A percentile compares a stretch with the other conserved stretches of the same genome.
phyloP scores from a whole-genome alignment of 768 basidiomycete genomes.

The Baorangia bicolor region DNA sequence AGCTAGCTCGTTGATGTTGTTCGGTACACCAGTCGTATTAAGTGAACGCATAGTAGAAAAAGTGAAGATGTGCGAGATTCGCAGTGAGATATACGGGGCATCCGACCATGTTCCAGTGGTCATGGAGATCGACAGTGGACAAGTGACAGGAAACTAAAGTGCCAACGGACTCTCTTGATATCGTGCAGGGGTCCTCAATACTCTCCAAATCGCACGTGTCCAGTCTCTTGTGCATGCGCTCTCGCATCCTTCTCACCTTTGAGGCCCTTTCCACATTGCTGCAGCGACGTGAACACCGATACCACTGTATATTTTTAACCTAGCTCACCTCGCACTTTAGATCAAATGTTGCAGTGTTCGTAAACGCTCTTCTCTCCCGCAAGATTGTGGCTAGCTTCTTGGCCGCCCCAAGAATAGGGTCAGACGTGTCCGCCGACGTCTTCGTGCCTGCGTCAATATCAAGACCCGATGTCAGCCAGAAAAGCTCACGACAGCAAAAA shows the following conservation, averaged over 20 bases:
- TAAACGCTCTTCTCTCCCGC: conserved; percentile 77
- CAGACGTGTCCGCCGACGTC: conserved; percentile 39
- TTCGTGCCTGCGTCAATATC: conserved; percentile 23
- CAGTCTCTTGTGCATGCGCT: conserved; percentile 82
- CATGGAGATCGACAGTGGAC: conserved; percentile 61
- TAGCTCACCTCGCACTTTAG: conserved; percentile 77
- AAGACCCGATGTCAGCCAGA: conserved; percentile 9
- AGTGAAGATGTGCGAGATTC: conserved; percentile 82
- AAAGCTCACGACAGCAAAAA: conserved; percentile 61
- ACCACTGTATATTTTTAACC: neutral
- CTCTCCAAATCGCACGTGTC: conserved; percentile 83
- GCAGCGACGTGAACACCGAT: conserved; percentile 4
- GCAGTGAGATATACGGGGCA: conserved; percentile 82
- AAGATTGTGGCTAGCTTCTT: conserved; percentile 70
- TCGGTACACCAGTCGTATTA: conserved; percentile 55
- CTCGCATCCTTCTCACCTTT: conserved; percentile 95
- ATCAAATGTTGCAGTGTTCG: conserved; percentile 91
- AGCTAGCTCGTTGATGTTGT: neutral
- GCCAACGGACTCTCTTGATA: neutral
- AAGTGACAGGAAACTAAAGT: conserved; percentile 25
- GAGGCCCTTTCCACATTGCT: conserved; percentile 81
- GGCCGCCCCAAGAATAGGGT: conserved; percentile 62
- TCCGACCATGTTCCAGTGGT: conserved; percentile 85
- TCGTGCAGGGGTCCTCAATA: conserved; percentile 44
- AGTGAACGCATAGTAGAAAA: conserved; percentile 65